Evolutionary conservation across 1,284 basidiomycete species (phyloP), one percentile per base, ranked within the genome.

Genomic region (Coniferiporia weirii): DNA sequence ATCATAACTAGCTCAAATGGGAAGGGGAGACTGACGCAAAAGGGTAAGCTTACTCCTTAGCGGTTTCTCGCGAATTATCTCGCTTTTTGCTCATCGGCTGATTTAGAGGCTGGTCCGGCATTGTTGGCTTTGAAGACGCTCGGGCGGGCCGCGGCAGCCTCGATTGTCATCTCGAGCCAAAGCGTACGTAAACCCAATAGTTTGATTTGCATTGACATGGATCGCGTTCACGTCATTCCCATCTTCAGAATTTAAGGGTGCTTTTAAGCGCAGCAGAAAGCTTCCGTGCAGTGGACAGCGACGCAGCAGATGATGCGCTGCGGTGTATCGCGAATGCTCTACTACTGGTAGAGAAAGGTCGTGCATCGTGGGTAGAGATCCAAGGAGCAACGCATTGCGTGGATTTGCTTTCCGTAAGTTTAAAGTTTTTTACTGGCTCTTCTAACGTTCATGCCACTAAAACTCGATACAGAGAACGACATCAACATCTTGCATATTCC

Each of bases 321-420:
- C 77, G 88, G 54, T 89, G 85, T 58, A 77, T 90, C 36, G 89
- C 90, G 4, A 92, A 92, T 67, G 83, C 87, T 0, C 68, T 91
- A 12, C 76, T 92, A 22, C 78, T 92, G 54, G 73, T 87, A 50
- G 85, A 87, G 57, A 67, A 72, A 17, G 84, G 85, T 4, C 80
- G 90, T 53, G 68, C 70, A 15, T 80, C 79, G 0, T 83, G 89
- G 65, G 70, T 87, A 35, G 72, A 72, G 46, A 76, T 80, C 52
- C 77, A 79, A 5, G 89, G 89, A 7, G 86, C 84, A 10, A 76
- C 82, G 17, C 70, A 74, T 8, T 81, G 79, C 63, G 65, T 87
- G 5, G 71, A 75, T 20, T 72, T 88, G 56, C 76, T 91, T 17
- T 82, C 88, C 75, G 89, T 89, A 56, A 56, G 80, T 66, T 40